These are phyloP conservation scores for Gentiana macrophylla DNA, from an alignment of 257 asterid genomes.

Conservation along the genomic window DNA sequence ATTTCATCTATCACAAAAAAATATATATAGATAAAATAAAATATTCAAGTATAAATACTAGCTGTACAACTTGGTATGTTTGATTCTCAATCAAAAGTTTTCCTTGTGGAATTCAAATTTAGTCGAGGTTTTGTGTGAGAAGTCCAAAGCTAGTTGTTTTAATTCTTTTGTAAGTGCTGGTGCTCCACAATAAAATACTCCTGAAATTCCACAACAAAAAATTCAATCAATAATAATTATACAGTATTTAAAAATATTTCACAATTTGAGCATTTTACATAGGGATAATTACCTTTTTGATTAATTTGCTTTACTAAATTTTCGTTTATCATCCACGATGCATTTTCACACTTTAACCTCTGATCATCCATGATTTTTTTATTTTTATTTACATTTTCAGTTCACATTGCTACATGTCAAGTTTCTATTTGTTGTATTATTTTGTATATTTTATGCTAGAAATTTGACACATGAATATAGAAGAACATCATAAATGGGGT, in stretches of 20 bases:
- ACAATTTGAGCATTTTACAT: too few relatives aligned
- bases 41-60: too few relatives aligned
- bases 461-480: too few relatives aligned
- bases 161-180: conserved; percentile 62
- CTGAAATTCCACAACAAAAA: conserved; percentile 21
- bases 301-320: not conserved
- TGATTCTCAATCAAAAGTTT: conserved; percentile 36
- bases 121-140: conserved; percentile 60
- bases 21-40: too few relatives aligned
- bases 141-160: conserved; percentile 55
- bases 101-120: conserved; percentile 83
- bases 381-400: too few relatives aligned
- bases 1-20: too few relatives aligned
- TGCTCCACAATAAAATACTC: conserved; percentile 88
- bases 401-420: too few relatives aligned
- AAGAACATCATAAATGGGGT: too few relatives aligned
- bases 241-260: not conserved
- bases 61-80: too few relatives aligned
- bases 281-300: too few relatives aligned
- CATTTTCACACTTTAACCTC: not conserved
- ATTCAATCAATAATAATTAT: not conserved
- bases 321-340: not conserved
- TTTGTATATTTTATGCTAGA: too few relatives aligned
- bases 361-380: not conserved
- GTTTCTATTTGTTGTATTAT: too few relatives aligned